Evolutionary conservation across 805 yeast species (phyloP).

Genomic region (Candida nanaspora): DNA sequence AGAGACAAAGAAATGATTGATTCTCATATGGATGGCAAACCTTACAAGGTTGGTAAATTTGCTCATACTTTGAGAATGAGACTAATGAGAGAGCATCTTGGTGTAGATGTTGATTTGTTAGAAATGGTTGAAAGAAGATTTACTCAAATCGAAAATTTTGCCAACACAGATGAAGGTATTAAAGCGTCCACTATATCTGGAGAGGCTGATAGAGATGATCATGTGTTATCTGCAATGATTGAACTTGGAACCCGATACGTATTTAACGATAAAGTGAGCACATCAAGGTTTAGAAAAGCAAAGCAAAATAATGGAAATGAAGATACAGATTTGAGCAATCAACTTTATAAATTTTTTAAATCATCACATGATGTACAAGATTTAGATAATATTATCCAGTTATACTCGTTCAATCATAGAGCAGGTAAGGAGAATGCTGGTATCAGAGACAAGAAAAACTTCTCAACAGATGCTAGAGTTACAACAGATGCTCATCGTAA

Average conservation of each 20-base stretch:
- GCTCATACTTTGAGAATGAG: slow-evolving; percentile 85
- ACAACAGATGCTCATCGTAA: slow-evolving; percentile 54
- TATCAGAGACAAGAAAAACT: slow-evolving; percentile 72
- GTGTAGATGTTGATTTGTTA: slow-evolving; percentile 82
- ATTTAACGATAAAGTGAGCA: slow-evolving; percentile 29
- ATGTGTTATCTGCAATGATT: slow-evolving; percentile 55
- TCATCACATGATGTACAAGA: slow-evolving; percentile 14
- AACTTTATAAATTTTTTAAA: slow-evolving; percentile 13
- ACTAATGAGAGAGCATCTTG: slow-evolving; percentile 94
- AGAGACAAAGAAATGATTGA: slow-evolving; percentile 74
- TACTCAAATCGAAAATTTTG: slow-evolving; percentile 37
- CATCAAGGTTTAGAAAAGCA: slow-evolving; percentile 10
- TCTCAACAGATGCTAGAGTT: slow-evolving; percentile 77
- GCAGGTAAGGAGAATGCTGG: slow-evolving; percentile 88
- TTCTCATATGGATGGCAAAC: slow-evolving; percentile 72
- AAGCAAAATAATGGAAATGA: slow-evolving; percentile 4
- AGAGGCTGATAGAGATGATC: slow-evolving; percentile 16
- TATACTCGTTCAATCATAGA: slow-evolving; percentile 70
- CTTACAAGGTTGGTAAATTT: slow-evolving; percentile 76
- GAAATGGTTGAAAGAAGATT: slow-evolving; percentile 78
- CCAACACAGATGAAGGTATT: slow-evolving; percentile 33
- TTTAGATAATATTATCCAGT: slow-evolving; percentile 18
- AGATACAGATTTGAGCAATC: slow-evolving; percentile 13
- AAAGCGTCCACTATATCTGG: slow-evolving; percentile 33
- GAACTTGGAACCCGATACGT: slow-evolving; percentile 71